These are phyloP conservation scores for Trichothecium sympodiale DNA, from an alignment of 2,329 filamentous ascomycete genomes.

Conservation along the genomic window DNA sequence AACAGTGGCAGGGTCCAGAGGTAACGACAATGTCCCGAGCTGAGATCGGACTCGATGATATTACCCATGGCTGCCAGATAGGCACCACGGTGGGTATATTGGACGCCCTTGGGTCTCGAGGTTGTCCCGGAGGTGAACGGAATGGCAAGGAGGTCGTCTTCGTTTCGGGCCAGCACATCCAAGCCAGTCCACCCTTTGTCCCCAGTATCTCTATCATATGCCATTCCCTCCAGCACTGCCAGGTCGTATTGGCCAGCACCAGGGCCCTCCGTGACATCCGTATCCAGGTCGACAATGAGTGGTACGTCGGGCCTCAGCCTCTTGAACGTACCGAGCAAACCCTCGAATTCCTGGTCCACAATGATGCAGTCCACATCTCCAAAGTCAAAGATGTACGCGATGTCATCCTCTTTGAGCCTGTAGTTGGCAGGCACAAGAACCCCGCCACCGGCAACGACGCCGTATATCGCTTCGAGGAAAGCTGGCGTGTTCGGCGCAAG, in stretches of 20 bases:
- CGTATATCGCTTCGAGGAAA: slow-evolving; percentile 84
- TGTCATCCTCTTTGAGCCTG: slow-evolving; percentile 68
- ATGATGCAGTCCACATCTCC: slow-evolving; percentile 80
- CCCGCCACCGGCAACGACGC: slow-evolving; percentile 69
- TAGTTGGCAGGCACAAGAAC: slow-evolving; percentile 60
- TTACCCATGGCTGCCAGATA: slow-evolving; percentile 82
- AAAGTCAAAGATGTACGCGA: slow-evolving; percentile 83
- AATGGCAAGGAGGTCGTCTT: slow-evolving; percentile 74
- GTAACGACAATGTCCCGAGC: slow-evolving; percentile 65
- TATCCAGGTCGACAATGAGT: slow-evolving; percentile 56
- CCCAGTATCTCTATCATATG: slow-evolving; percentile 56
- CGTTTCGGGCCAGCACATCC: slow-evolving; percentile 56
- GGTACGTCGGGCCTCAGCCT: slow-evolving; percentile 50
- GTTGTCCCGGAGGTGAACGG: slow-evolving; percentile 94
- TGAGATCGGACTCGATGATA: slow-evolving; percentile 79
- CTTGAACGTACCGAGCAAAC: slow-evolving; percentile 57
- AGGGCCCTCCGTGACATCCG: slow-evolving; percentile 16
- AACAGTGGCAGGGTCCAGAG: slow-evolving; percentile 90
- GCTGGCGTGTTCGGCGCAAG: slow-evolving; percentile 88
- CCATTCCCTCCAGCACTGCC: slow-evolving; percentile 69
- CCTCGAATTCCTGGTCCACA: slow-evolving; percentile 69
- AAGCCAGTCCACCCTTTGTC: slow-evolving; percentile 67
- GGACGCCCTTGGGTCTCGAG: slow-evolving; percentile 81
- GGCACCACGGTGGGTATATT: slow-evolving; percentile 78
- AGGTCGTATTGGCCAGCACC: slow-evolving; percentile 73